Conservation (phyloP, 164 flowering plant genomes). For the Liquidambar formosana region DNA sequence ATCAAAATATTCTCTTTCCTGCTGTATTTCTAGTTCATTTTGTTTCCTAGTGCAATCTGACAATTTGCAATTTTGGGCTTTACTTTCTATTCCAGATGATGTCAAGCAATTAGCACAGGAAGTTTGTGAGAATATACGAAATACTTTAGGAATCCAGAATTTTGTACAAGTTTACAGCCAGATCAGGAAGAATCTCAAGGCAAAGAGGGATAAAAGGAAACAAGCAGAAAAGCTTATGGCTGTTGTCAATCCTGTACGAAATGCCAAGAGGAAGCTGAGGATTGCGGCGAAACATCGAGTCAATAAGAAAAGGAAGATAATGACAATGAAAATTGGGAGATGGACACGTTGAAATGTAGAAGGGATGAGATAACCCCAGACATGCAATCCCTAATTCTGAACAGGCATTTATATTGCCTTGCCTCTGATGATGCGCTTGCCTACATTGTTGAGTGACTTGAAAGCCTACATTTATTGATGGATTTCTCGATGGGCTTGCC, state of each 20-base stretch:
- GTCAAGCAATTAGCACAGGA: conserved; percentile 73
- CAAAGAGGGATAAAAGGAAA: conserved; percentile 75
- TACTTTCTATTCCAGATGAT: conserved; percentile 55
- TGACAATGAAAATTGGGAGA: conserved; percentile 65
- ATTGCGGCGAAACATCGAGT: conserved; percentile 64
- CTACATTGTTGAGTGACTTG: neutral
- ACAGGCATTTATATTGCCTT: neutral
- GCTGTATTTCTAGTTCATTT: neutral
- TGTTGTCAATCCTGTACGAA: conserved; percentile 69
- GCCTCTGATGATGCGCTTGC: neutral
- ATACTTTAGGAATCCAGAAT: conserved; percentile 46
- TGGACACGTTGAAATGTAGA: conserved; percentile 35
- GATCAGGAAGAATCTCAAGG: conserved; percentile 62
- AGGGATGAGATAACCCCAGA: neutral
- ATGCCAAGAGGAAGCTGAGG: conserved; percentile 83
- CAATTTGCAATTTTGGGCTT: neutral
- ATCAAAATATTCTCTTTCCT: too few species aligned
- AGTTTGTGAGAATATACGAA: conserved; percentile 41
- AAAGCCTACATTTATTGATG: neutral
- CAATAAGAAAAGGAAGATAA: conserved; percentile 80
- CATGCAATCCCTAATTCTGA: neutral
- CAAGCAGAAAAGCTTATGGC: conserved; percentile 74
- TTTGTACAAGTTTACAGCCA: conserved; percentile 51
- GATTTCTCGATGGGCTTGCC: too few species aligned
- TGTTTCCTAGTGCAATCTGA: neutral